A percentile compares a stretch with the other conserved stretches of the same genome.
Evolutionary conservation across 2,329 filamentous ascomycete species (phyloP).

Genomic region (Paradendryphiella salina): DNA sequence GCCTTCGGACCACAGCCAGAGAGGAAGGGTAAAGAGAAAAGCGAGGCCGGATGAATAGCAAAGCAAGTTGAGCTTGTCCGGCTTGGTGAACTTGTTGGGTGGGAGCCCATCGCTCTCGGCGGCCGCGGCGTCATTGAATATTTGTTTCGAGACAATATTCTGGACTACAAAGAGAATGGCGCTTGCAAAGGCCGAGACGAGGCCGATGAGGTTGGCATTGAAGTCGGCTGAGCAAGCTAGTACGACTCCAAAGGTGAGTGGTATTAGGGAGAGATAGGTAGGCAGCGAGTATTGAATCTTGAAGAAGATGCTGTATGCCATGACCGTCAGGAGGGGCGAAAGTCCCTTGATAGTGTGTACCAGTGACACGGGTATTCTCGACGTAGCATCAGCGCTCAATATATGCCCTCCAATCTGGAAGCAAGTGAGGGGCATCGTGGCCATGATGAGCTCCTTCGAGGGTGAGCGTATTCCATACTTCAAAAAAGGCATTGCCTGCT

Average conservation of each 20-base stretch:
- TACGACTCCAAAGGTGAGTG: constrained; percentile 91
- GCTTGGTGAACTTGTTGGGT: constrained; percentile 67
- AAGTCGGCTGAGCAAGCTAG: constrained; percentile 93
- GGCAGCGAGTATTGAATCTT: constrained; percentile 83
- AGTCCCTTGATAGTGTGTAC: constrained; percentile 99
- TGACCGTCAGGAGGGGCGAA: constrained; percentile 90
- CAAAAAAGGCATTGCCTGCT: constrained; percentile 73
- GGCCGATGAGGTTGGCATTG: constrained; percentile 84
- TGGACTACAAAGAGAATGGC: constrained; percentile 95
- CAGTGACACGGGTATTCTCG: constrained; percentile 91
- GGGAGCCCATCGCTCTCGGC: constrained; percentile 73
- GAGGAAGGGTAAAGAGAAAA: constrained; percentile 82
- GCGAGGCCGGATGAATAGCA: constrained; percentile 97
- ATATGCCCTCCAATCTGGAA: constrained; percentile 96
- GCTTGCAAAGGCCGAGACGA: constrained; percentile 84
- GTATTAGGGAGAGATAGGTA: constrained; percentile 76
- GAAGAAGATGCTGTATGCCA: constrained; percentile 89
- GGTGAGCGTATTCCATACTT: constrained; percentile 82
- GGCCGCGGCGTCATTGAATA: constrained; percentile 91
- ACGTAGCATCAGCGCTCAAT: constrained; percentile 88
- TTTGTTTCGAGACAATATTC: constrained; percentile 96
- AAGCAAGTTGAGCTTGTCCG: constrained; percentile 94
- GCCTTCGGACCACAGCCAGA: constrained; percentile 93
- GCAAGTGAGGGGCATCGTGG: constrained; percentile 85
- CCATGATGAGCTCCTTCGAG: constrained; percentile 77